Percentiles rank a stretch among this genome's conserved stretches.
phyloP scores from a whole-genome alignment of 331 rosid species.

The Saraca asoca region DNA sequence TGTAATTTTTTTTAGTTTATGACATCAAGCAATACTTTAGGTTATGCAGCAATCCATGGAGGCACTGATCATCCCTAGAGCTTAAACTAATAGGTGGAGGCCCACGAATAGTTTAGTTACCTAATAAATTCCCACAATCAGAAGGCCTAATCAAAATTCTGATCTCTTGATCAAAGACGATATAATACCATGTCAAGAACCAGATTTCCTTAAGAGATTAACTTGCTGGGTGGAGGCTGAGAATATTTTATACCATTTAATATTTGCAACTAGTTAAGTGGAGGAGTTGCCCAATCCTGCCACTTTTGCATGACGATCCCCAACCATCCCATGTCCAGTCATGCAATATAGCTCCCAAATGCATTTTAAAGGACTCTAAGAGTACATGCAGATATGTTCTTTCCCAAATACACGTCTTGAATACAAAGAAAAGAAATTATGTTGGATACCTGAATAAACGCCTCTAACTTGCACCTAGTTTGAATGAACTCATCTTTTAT shows the following conservation, averaged over 20 bases:
- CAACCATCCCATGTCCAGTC: neutral
- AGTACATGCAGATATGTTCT: constrained; percentile 12
- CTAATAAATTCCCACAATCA: no score
- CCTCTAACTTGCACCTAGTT: constrained; percentile 48
- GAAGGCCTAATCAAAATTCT: no score
- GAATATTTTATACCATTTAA: no score
- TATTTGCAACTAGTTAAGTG: no score
- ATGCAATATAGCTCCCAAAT: neutral
- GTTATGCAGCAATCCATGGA: neutral
- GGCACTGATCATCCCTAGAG: neutral
- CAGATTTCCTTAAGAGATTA: no score
- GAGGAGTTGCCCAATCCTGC: neutral
- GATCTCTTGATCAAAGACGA: no score
- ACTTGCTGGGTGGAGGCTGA: no score
- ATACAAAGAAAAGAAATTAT: constrained; percentile 4
- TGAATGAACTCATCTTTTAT: constrained; percentile 40
- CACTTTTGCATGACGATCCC: neutral
- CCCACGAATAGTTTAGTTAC: no score
- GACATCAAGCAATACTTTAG: neutral
- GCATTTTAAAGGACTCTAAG: neutral
- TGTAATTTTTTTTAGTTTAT: no score
- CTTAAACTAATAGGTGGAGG: no score
- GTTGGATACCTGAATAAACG: constrained; percentile 45
- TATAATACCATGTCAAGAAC: no score
- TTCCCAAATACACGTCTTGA: neutral